Percentiles rank a stretch among this genome's conserved stretches.
phyloP scores from a whole-genome alignment of 2,329 filamentous ascomycete species.

The Monilinia vaccinii-corymbosi region DNA sequence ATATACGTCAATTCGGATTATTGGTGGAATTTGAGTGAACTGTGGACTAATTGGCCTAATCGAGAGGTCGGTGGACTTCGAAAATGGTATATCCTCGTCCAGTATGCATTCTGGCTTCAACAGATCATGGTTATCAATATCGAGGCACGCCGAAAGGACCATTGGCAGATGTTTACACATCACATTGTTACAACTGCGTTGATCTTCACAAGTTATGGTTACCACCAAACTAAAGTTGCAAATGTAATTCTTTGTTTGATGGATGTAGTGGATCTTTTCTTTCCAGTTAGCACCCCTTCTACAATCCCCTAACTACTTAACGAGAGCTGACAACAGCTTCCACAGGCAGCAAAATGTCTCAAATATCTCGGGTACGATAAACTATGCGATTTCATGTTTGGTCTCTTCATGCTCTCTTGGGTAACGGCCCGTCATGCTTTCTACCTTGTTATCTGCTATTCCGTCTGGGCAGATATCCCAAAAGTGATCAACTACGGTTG shows the following conservation, averaged over 20 bases:
- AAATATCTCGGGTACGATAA: conserved; percentile 76
- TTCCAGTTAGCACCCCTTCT: conserved; percentile 51
- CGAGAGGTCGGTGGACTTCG: conserved; percentile 64
- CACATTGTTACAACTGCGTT: conserved; percentile 83
- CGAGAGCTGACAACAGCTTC: conserved; percentile 4
- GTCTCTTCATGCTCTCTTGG: conserved; percentile 79
- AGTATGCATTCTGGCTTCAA: conserved; percentile 90
- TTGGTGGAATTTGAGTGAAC: conserved; percentile 63
- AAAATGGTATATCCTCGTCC: conserved; percentile 85
- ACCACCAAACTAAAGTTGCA: conserved; percentile 78
- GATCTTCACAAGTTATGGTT: conserved; percentile 74
- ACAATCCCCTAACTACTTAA: background rate
- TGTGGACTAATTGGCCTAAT: conserved; percentile 81
- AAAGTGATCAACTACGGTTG: conserved; percentile 58
- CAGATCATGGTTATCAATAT: conserved; percentile 92
- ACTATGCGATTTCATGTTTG: conserved; percentile 76
- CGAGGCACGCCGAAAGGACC: conserved; percentile 88
- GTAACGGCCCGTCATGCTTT: conserved; percentile 72
- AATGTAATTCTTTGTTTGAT: conserved; percentile 85
- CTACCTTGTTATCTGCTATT: conserved; percentile 75
- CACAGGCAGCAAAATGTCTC: conserved; percentile 77
- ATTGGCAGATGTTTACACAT: conserved; percentile 92
- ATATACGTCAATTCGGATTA: conserved; percentile 70
- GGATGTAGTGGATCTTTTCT: conserved; percentile 83
- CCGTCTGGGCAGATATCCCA: conserved; percentile 60